Base-by-base conservation (phyloP, 306 rosid genomes). In the Rosa lucieae region DNA sequence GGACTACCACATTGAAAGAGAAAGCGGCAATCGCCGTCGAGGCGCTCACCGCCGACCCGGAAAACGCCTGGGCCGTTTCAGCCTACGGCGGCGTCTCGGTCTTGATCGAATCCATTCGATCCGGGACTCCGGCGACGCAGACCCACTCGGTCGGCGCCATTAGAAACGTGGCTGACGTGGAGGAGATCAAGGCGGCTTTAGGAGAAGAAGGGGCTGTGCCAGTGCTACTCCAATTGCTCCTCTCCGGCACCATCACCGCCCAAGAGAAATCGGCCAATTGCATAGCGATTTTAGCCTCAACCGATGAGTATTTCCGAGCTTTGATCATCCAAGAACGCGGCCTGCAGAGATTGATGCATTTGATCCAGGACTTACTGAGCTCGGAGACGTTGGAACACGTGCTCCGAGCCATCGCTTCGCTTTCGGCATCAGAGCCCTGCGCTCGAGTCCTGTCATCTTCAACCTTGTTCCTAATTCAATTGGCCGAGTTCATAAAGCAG, bases 141-240 rank as follows among this genome's bases (percentile, higher is more conserved):
- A 35, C 84, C 29, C 73, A 86, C 73, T 85, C 90, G 0, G 82
- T 65, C 10, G 91, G 91, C 6, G 88, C 91, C 39, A 79, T 88
- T 62, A 67, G 82, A 26, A 84, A 88, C 62, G 80, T 88, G 2
- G 79, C 89, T 3, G 61, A 72, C 39, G 89, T 88, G 39, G 88
- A 86, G 59, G 89, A 88, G 18, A 84, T 81, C 48, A 86, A 78
- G 65, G 49, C 76, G 32, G 37, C 81, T 18, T 70, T 88, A 23
- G 89, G 75, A 35, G 91, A 88, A 76, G 91, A 88, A 86, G 89
- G 91, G 0, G 91, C 84, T 2, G 76, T 88, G 2, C 86, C 91
- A 3, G 86, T 84, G 8, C 76, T 88, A 21, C 59, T 88, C 26
- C 88, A 88, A 21, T 44, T 88, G 17, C 78, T 88, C 8, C 59